Evolutionary conservation across 139 green algal species (phyloP), one percentile per base, ranked within the genome.

Genomic region (Haematococcus sp.): DNA sequence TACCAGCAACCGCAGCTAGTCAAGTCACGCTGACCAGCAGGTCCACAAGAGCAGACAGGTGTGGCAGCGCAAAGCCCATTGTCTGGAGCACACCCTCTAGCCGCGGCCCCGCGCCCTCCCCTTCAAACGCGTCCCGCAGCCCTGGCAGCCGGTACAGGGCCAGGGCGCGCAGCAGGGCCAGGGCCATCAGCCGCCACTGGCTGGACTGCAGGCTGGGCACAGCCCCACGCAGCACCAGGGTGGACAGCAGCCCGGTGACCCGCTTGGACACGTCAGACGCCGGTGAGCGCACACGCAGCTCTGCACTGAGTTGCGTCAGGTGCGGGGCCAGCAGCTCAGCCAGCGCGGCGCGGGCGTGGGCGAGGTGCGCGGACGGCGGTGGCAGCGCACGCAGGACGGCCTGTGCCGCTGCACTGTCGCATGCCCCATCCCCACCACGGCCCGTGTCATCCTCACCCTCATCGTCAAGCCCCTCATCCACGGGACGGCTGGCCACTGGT

Each of bases 111-210:
- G 30, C 34, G 2, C 25, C 56, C 27, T 31, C 7, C 1, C 55
- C 9, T 31, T 64, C 52, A 64, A 66, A 63, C 17, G 17, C 1
- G 13, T n/a, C 16, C 13, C 61, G 32, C 33, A 80, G 43, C 5
- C 66, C 75, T 17, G 75, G 75, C 11, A 80, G 31, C 55, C 73
- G 67, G 61, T 66, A 31, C 16, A 52, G 16, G 23, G 67, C 43
- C 67, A 80, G 75, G 2, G 75, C 75, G 13, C 59, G 59, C 59
- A 80, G 44, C 30, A 80, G 63, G 19, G 67, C 67, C 67, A 80
- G 67, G 17, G 75, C 60, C 46, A 80, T 56, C n/a, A 80, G 67
- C 16, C 49, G 49, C 75, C 75, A 75, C 33, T 80, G 75, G 0
- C 33, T 13, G 20, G 63, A 30, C 27, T 64, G 71, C 40, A 80